Percentiles rank a stretch among this genome's conserved stretches.
These are phyloP conservation scores for Dalbergia oliveri DNA, from an alignment of 306 rosid genomes.

Conservation along the genomic window DNA sequence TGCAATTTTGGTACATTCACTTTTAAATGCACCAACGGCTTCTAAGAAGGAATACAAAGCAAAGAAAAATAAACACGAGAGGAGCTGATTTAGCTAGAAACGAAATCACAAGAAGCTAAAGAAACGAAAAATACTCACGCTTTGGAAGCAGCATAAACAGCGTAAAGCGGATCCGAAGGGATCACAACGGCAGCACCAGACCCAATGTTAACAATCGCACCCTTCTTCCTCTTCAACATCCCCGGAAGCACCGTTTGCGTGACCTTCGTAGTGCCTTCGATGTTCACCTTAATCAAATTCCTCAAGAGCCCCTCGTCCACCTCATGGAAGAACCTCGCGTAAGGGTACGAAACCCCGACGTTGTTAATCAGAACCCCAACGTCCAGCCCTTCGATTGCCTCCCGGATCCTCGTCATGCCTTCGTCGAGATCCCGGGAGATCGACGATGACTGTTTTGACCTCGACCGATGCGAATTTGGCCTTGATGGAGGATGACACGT, in stretches of 20 bases:
- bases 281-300: conserved; percentile 81
- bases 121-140: conserved; percentile 60
- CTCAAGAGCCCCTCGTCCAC: conserved; percentile 80
- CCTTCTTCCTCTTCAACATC: conserved; percentile 86
- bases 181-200: conserved; percentile 93
- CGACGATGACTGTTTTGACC: conserved; percentile 76
- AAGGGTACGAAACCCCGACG: conserved; percentile 91
- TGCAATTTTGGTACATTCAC: not conserved
- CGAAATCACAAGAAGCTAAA: not conserved
- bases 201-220: conserved; percentile 94
- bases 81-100: too few species aligned
- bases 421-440: conserved; percentile 76
- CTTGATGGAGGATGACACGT: conserved; percentile 68
- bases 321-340: conserved; percentile 89
- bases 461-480: conserved; percentile 65
- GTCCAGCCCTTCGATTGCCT: conserved; percentile 77
- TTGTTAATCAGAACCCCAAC: conserved; percentile 86
- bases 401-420: conserved; percentile 63
- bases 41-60: too few species aligned
- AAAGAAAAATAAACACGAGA: too few species aligned
- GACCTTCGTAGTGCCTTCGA: conserved; percentile 88
- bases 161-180: conserved; percentile 95
- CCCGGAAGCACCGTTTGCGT: conserved; percentile 88
- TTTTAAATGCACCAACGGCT: too few species aligned
- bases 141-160: conserved; percentile 96